These are phyloP conservation scores for Naematelia encephala DNA, from an alignment of 768 basidiomycete species.

Conservation along the genomic window DNA sequence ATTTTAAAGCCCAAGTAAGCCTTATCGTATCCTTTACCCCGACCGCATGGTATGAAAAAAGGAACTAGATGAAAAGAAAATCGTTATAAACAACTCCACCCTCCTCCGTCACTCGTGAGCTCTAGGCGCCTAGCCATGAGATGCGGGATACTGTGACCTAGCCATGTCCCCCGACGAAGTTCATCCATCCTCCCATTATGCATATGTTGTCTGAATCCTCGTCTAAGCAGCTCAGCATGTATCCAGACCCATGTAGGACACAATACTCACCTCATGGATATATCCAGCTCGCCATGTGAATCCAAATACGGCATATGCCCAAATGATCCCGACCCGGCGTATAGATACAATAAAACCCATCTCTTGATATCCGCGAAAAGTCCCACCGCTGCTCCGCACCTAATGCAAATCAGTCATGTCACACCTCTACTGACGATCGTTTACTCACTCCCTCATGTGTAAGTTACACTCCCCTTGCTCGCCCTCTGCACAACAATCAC, in stretches of 20 bases:
- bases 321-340: slow-evolving; percentile 85
- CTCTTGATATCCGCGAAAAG: slow-evolving; percentile 89
- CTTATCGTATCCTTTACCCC: no score
- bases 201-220: slow-evolving; percentile 82
- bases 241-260: background rate
- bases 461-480: slow-evolving; percentile 87
- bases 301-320: slow-evolving; percentile 86
- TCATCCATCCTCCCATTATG: slow-evolving; percentile 87
- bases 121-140: slow-evolving; percentile 85
- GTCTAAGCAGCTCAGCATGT: slow-evolving; percentile 54
- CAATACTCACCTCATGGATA: slow-evolving; percentile 71
- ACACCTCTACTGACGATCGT: background rate
- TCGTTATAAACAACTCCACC: slow-evolving; percentile 77
- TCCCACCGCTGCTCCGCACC: slow-evolving; percentile 85
- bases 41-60: background rate
- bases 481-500: slow-evolving; percentile 76
- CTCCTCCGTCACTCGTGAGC: slow-evolving; percentile 79
- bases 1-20: no score
- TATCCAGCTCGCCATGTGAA: slow-evolving; percentile 86
- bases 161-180: slow-evolving; percentile 75
- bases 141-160: slow-evolving; percentile 83
- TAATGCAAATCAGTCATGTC: no score
- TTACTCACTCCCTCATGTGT: slow-evolving; percentile 87
- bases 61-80: background rate
- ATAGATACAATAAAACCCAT: slow-evolving; percentile 83